These are phyloP conservation scores for Diplodia mutila DNA, from an alignment of 2,329 filamentous ascomycete species.

Conservation along the genomic window DNA sequence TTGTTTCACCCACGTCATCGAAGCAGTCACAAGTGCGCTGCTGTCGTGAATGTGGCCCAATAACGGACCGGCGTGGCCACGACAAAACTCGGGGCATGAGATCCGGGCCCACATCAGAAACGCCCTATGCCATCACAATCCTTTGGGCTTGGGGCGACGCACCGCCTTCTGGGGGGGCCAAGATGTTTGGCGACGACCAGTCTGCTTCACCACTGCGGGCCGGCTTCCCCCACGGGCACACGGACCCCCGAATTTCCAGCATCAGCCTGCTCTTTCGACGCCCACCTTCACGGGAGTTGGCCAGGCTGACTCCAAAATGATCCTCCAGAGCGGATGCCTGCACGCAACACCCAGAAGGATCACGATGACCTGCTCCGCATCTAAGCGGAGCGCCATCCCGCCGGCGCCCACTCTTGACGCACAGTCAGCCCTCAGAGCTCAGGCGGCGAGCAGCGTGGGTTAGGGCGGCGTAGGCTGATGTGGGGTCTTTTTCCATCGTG, in stretches of 20 bases:
- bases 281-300: background rate
- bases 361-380: conserved; percentile 10
- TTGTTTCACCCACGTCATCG: conserved; percentile 22
- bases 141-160: background rate
- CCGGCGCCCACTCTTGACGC: background rate
- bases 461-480: conserved; percentile 4
- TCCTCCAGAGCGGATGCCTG: conserved; percentile 16
- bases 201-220: background rate
- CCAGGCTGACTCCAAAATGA: conserved; percentile 3
- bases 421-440: conserved; percentile 16
- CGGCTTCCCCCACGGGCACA: background rate
- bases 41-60: background rate
- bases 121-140: conserved; percentile 12
- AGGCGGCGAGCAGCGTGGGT: background rate
- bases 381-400: conserved; percentile 15
- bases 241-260: conserved; percentile 1
- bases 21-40: conserved; percentile 4
- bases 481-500: conserved; percentile 18
- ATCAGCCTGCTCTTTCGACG: background rate
- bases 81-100: conserved; percentile 14
- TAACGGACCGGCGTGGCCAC: background rate
- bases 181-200: background rate
- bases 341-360: conserved; percentile 4
- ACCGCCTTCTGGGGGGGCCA: background rate
- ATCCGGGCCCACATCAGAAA: conserved; percentile 6